These are phyloP conservation scores for Aspergillus felis DNA, from an alignment of 2,329 filamentous ascomycete species.

Conservation along the genomic window DNA sequence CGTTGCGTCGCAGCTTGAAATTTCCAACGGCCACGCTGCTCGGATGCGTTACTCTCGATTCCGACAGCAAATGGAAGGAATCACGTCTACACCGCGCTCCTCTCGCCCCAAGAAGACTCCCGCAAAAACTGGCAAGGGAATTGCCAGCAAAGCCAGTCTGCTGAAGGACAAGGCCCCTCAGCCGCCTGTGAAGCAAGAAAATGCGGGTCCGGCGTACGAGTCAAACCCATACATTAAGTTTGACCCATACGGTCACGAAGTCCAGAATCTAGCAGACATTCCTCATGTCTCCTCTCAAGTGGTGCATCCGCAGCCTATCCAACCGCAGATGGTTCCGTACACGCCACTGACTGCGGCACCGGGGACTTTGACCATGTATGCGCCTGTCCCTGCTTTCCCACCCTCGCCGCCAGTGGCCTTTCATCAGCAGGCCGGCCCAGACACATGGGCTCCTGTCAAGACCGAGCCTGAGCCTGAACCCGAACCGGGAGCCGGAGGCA, in stretches of 20 bases:
- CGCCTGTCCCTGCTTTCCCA: constrained; percentile 5
- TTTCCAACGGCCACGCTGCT: constrained; percentile 55
- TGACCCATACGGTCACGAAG: constrained; percentile 14
- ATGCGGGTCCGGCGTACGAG: constrained; percentile 1
- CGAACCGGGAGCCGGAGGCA: constrained; percentile 15
- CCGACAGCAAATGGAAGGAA: constrained; percentile 50
- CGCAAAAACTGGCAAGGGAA: constrained; percentile 17
- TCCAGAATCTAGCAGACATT: constrained; percentile 9
- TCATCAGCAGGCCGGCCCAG: background rate
- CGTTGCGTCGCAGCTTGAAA: constrained; percentile 48
- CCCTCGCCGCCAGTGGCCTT: background rate
- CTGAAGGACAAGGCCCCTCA: constrained; percentile 7
- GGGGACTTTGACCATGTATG: constrained; percentile 15
- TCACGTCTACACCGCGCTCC: constrained; percentile 18
- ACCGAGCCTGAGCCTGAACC: constrained; percentile 7
- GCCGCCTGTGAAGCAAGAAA: constrained; percentile 12
- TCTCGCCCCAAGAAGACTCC: constrained; percentile 24
- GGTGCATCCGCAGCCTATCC: constrained; percentile 3
- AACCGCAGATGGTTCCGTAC: constrained; percentile 7
- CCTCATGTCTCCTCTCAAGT: constrained; percentile 5
- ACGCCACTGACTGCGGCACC: constrained; percentile 14
- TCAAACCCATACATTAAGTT: constrained; percentile 19
- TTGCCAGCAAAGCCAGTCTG: constrained; percentile 12
- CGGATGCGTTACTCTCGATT: constrained; percentile 56
- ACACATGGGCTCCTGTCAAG: background rate